Conservation (phyloP, 768 basidiomycete genomes). For the Macrolepiota albuminosa region DNA sequence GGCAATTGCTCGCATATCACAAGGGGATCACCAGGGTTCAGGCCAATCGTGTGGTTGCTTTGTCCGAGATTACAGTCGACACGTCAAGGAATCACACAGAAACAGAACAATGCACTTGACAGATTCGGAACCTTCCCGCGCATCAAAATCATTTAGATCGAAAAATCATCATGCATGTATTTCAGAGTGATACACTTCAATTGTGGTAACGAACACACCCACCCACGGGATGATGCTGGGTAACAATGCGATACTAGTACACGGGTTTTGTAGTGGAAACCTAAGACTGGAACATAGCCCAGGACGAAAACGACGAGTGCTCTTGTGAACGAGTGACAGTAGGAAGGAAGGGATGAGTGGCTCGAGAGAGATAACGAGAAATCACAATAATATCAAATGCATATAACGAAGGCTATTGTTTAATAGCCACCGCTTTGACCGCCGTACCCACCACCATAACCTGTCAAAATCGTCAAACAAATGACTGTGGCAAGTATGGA, state of each 20-base stretch:
- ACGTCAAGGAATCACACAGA: background rate
- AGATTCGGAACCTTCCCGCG: background rate
- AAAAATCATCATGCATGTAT: conserved; percentile 4
- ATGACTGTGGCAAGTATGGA: background rate
- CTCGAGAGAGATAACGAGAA: conserved; percentile 16
- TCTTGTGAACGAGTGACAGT: conserved; percentile 31
- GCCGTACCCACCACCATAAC: conserved; percentile 16
- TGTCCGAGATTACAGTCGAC: background rate
- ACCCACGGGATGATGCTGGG: conserved; percentile 10
- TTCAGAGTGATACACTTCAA: conserved; percentile 12
- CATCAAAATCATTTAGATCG: background rate
- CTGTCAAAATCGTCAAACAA: background rate
- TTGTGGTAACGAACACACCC: conserved; percentile 18
- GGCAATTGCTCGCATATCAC: background rate
- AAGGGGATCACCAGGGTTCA: background rate
- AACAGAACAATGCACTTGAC: background rate
- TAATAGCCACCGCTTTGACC: conserved; percentile 22
- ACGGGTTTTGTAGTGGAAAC: conserved; percentile 36
- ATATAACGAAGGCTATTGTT: conserved; percentile 4
- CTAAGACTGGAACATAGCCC: conserved; percentile 31
- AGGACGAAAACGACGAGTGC: conserved; percentile 34
- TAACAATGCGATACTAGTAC: conserved; percentile 36
- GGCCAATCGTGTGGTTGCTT: background rate
- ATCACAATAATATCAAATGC: conserved; percentile 5
- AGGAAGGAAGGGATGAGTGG: conserved; percentile 31